Evolutionary conservation across 371 early-diverging fungal genomes (phyloP), one percentile per base, ranked within the genome.

Genomic region (Mortierella sp.): DNA sequence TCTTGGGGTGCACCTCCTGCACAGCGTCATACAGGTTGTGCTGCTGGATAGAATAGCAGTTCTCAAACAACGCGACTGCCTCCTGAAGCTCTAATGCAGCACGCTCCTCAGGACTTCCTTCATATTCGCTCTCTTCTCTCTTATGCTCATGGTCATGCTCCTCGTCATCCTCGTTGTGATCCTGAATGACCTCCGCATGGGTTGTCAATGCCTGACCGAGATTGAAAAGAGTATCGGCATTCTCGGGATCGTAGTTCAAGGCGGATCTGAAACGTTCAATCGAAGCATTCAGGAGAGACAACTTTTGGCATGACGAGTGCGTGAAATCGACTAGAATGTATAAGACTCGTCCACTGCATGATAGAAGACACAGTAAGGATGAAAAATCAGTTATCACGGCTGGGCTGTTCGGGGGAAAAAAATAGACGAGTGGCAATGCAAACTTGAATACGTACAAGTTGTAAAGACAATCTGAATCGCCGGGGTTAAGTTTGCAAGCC

Each of bases 211-310:
- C 90, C 74, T 91, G 91, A 7, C 86, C 90, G 34, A 91, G 82
- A 63, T 91, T 93, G 72, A 89, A 91, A 47, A 87, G 82, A 0
- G 85, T 82, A 69, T 93, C 91, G 2, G 89, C 83, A 57, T 90
- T 87, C 46, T 80, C 72, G 6, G 79, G 53, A 43, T 87, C 84
- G 9, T 86, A 71, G n/a, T 62, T 63, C 8, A 86, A 58, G 21
- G 87, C 89, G 8, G 52, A 61, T 52, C 87, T 80, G 62, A 90
- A 86, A 16, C 84, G 84, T 23, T 80, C 76, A 42, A 89, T 87
- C 8, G 91, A 83, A 5, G 80, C 68, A 54, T 84, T 81, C 55
- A 90, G 63, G 26, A 84, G 71, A n/a, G 78, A 66, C 23, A 85
- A 55, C 46, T 84, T 86, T 50, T 86, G 81, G 39, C 83, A 78